Evolutionary conservation across 148 eudicot genomes (phyloP).

Genomic region (Diospyros kaki): DNA sequence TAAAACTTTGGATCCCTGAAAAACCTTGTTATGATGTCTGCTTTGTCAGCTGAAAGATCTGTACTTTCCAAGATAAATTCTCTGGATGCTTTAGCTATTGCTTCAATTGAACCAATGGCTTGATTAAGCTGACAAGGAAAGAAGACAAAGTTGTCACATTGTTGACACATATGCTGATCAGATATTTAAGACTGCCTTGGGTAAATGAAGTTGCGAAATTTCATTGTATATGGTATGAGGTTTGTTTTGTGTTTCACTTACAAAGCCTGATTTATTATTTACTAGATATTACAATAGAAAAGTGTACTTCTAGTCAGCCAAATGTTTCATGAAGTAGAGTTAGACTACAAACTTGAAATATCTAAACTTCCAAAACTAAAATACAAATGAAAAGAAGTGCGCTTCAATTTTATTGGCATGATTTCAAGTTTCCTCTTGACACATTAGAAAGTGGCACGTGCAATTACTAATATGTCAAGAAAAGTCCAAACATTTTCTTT

Average conservation of each 20-base stretch:
- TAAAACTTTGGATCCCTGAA: slow-evolving; percentile 79
- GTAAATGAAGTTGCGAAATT: background rate
- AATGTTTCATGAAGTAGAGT: background rate
- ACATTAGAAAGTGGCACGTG: too few species aligned
- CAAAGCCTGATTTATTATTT: background rate
- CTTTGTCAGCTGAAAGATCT: slow-evolving; percentile 87
- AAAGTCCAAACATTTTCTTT: too few species aligned
- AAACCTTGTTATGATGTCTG: slow-evolving; percentile 67
- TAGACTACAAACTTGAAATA: background rate
- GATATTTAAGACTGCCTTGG: background rate
- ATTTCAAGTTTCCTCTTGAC: background rate
- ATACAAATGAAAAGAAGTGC: background rate
- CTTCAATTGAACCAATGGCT: slow-evolving; percentile 91
- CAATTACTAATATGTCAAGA: background rate
- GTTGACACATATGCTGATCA: background rate
- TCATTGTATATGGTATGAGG: background rate
- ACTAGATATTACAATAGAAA: background rate
- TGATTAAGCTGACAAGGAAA: slow-evolving; percentile 65
- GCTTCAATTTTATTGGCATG: background rate
- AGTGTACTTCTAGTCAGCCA: background rate
- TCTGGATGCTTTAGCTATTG: slow-evolving; percentile 86
- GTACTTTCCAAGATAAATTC: slow-evolving; percentile 68
- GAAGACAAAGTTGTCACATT: background rate
- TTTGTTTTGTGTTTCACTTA: background rate
- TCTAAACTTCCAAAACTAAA: background rate